These are phyloP conservation scores for Pythium scleroteichum DNA, from an alignment of 352 stramenopile species.

Conservation along the genomic window DNA sequence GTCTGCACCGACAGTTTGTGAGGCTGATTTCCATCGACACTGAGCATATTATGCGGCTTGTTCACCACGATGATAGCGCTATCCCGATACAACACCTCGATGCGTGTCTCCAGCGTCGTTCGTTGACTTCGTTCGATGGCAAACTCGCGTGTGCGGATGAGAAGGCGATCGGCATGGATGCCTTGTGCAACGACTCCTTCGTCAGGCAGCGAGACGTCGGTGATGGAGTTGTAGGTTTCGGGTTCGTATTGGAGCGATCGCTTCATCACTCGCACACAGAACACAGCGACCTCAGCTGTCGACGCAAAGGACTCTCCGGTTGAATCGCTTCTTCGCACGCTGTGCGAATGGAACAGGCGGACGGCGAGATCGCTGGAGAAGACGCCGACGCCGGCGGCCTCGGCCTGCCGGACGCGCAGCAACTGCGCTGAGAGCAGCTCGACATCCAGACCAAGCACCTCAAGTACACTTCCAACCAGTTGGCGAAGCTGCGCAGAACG, in stretches of 20 bases:
- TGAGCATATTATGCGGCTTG: slow-evolving; percentile 60
- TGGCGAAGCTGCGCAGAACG: background rate
- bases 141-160: slow-evolving; percentile 50
- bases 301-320: slow-evolving; percentile 19
- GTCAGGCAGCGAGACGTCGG: slow-evolving; percentile 33
- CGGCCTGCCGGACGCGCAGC: background rate
- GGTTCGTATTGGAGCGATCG: slow-evolving; percentile 18
- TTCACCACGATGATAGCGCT: slow-evolving; percentile 57
- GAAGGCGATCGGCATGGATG: slow-evolving; percentile 37
- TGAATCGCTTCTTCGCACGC: background rate
- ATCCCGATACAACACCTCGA: slow-evolving; percentile 56
- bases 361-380: slow-evolving; percentile 20
- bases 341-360: slow-evolving; percentile 22
- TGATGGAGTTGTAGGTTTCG: slow-evolving; percentile 28
- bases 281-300: slow-evolving; percentile 30
- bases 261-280: slow-evolving; percentile 35
- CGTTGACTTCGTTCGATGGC: slow-evolving; percentile 12
- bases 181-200: slow-evolving; percentile 24
- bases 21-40: slow-evolving; percentile 49
- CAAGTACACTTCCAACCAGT: background rate
- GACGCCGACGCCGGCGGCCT: slow-evolving; percentile 5
- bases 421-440: background rate
- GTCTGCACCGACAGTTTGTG: slow-evolving; percentile 46
- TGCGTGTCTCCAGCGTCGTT: slow-evolving; percentile 15
- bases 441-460: background rate